phyloP scores from a whole-genome alignment of 768 basidiomycete genomes.

The Tulasnella sp. region DNA sequence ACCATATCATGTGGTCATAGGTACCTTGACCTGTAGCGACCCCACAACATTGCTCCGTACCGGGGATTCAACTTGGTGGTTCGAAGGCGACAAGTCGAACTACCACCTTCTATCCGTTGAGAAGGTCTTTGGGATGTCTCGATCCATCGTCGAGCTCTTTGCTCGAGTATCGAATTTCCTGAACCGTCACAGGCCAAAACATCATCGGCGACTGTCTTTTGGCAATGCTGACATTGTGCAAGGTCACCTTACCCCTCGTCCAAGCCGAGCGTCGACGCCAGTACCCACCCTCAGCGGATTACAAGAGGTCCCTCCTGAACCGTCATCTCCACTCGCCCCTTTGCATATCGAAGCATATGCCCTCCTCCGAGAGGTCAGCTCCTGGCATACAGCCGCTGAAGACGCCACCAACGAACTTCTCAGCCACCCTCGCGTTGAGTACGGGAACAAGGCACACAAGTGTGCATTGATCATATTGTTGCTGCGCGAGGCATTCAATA shows the following conservation, averaged over 20 bases:
- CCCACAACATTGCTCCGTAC: slow-evolving; percentile 29
- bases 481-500: slow-evolving; percentile 27
- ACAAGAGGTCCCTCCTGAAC: slow-evolving; percentile 10
- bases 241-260: slow-evolving; percentile 4
- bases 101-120: slow-evolving; percentile 35
- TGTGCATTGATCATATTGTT: slow-evolving; percentile 26
- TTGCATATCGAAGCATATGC: slow-evolving; percentile 18
- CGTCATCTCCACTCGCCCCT: slow-evolving; percentile 3
- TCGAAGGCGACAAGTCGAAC: slow-evolving; percentile 26
- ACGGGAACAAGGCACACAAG: slow-evolving; percentile 31
- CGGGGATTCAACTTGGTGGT: slow-evolving; percentile 33
- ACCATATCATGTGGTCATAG: slow-evolving; percentile 20
- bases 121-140: slow-evolving; percentile 35
- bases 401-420: slow-evolving; percentile 17
- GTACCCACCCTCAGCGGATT: slow-evolving; percentile 19
- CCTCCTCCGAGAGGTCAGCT: slow-evolving; percentile 24
- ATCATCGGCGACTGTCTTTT: background rate
- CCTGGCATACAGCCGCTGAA: slow-evolving; percentile 18
- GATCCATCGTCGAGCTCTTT: slow-evolving; percentile 17
- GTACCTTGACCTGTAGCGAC: slow-evolving; percentile 30
- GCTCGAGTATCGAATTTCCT: slow-evolving; percentile 11
- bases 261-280: slow-evolving; percentile 17
- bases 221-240: background rate
- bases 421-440: slow-evolving; percentile 24
- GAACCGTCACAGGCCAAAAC: background rate